A percentile compares a stretch with the other conserved stretches of the same genome.
phyloP scores from a whole-genome alignment of 768 basidiomycete genomes.

The Trametes punicea region DNA sequence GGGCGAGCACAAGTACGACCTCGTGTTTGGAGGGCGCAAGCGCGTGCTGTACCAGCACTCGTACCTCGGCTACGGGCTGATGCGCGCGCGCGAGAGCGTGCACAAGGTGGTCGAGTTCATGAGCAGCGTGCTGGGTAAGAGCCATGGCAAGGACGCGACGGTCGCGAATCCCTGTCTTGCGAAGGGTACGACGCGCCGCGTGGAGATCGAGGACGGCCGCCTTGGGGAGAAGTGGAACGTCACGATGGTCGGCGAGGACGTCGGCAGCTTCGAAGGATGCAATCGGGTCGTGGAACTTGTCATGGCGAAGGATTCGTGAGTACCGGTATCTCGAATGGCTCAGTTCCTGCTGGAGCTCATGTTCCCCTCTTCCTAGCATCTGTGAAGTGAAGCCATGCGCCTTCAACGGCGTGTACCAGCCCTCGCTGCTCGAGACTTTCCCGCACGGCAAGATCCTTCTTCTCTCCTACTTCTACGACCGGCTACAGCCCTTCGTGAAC shows the following conservation, averaged over 20 bases:
- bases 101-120: constrained; percentile 93
- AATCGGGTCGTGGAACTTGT: constrained; percentile 80
- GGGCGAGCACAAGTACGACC: constrained; percentile 90
- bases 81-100: constrained; percentile 79
- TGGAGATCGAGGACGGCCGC: constrained; percentile 57
- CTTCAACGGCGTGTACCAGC: constrained; percentile 97
- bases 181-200: constrained; percentile 53
- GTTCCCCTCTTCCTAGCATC: constrained; percentile 42
- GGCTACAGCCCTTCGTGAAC: constrained; percentile 72
- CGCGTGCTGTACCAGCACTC: constrained; percentile 94
- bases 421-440: constrained; percentile 86
- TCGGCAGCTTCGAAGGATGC: constrained; percentile 86
- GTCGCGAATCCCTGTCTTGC: constrained; percentile 85
- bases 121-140: constrained; percentile 39
- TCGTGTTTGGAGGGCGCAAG: constrained; percentile 66
- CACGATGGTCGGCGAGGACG: constrained; percentile 80
- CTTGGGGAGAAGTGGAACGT: constrained; percentile 50
- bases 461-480: constrained; percentile 98
- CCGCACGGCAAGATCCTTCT: constrained; percentile 79
- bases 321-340: constrained; percentile 19
- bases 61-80: constrained; percentile 94
- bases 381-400: constrained; percentile 94
- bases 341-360: not conserved
- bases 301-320: constrained; percentile 92
- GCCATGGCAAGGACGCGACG: constrained; percentile 26